These are phyloP conservation scores for Trichoderma pleuroti DNA, from an alignment of 2,329 filamentous ascomycete species.

Conservation along the genomic window DNA sequence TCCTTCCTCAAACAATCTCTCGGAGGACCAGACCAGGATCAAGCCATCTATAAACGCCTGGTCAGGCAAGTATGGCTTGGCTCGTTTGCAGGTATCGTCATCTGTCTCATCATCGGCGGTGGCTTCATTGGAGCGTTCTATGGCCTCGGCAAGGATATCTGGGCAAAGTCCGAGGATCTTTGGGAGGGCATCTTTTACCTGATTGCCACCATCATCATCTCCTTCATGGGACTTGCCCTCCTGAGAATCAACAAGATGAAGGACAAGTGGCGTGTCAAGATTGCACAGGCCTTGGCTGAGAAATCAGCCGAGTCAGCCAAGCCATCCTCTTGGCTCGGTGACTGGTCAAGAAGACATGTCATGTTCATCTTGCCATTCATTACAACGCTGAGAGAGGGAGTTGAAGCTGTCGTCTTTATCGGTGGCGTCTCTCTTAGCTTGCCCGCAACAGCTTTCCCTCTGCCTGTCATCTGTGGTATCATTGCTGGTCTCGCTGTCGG, in stretches of 20 bases:
- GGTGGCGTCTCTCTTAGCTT: slow-evolving; percentile 68
- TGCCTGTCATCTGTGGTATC: slow-evolving; percentile 66
- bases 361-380: slow-evolving; percentile 78
- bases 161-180: slow-evolving; percentile 60
- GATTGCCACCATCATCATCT: slow-evolving; percentile 67
- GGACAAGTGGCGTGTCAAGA: slow-evolving; percentile 73
- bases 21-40: slow-evolving; percentile 55
- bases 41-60: slow-evolving; percentile 12
- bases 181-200: slow-evolving; percentile 72
- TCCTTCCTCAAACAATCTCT: slow-evolving; percentile 76
- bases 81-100: slow-evolving; percentile 52
- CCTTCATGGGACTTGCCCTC: slow-evolving; percentile 68
- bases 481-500: slow-evolving; percentile 60
- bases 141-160: slow-evolving; percentile 59
- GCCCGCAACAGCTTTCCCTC: slow-evolving; percentile 65
- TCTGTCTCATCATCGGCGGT: slow-evolving; percentile 59
- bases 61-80: slow-evolving; percentile 61
- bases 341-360: slow-evolving; percentile 66
- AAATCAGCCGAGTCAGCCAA: slow-evolving; percentile 36
- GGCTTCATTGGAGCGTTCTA: slow-evolving; percentile 69
- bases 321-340: slow-evolving; percentile 36
- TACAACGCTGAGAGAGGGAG: slow-evolving; percentile 71
- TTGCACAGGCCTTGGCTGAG: slow-evolving; percentile 59
- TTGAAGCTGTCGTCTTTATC: slow-evolving; percentile 77
- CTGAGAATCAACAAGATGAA: slow-evolving; percentile 72